Evolutionary conservation across 129 eudicot genomes (phyloP).

Genomic region (Pseudognaphalium luteoalbum): DNA sequence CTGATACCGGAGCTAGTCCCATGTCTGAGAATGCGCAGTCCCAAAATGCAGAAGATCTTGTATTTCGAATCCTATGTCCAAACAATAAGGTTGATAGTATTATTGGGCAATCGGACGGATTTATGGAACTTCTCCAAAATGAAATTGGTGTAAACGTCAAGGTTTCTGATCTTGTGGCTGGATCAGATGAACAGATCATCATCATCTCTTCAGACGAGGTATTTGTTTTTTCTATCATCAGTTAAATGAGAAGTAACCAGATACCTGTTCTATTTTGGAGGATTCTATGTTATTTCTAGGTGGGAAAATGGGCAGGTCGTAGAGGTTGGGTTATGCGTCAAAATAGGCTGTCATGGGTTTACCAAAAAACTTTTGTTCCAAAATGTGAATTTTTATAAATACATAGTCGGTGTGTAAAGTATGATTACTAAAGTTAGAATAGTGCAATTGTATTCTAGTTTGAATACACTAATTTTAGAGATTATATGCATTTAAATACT

Average conservation of each 20-base stretch:
- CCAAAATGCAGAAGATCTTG: slow-evolving; percentile 61
- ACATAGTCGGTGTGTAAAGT: neutral
- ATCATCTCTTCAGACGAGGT: slow-evolving; percentile 90
- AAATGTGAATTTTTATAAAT: neutral
- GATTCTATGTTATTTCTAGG: neutral
- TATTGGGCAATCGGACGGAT: slow-evolving; percentile 87
- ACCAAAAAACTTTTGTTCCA: neutral
- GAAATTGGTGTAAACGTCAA: slow-evolving; percentile 91
- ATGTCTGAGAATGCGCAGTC: slow-evolving; percentile 54
- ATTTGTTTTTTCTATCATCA: slow-evolving; percentile 31
- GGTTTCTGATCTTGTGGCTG: slow-evolving; percentile 67
- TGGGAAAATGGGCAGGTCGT: neutral
- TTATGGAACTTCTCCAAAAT: slow-evolving; percentile 84
- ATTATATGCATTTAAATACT: neutral
- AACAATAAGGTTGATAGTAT: slow-evolving; percentile 67
- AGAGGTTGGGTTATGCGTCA: neutral
- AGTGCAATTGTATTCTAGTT: neutral
- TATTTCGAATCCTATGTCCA: slow-evolving; percentile 94
- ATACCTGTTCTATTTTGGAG: neutral
- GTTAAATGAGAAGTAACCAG: neutral
- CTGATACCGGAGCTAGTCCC: slow-evolving; percentile 56
- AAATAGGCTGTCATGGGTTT: neutral
- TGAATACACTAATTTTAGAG: neutral
- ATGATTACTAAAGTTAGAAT: neutral
- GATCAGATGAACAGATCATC: slow-evolving; percentile 80